phyloP scores from a whole-genome alignment of 1,284 basidiomycete genomes.

The Melanopsichium pennsylvanicum region DNA sequence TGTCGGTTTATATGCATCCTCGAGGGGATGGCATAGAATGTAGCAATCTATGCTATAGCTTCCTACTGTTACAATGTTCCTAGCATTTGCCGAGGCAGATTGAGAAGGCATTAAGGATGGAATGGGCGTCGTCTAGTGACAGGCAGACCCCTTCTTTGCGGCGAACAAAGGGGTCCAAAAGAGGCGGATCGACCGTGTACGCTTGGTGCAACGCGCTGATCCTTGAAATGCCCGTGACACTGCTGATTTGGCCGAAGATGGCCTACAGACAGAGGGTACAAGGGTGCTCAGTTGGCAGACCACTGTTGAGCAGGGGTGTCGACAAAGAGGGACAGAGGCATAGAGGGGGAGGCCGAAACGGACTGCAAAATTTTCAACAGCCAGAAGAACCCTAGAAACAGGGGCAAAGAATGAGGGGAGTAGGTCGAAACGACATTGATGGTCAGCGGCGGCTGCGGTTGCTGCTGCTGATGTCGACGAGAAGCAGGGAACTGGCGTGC shows the following conservation, averaged over 20 bases:
- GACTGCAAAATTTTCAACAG: conserved; percentile 11
- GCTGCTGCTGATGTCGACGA: conserved; percentile 7
- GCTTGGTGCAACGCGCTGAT: conserved; percentile 20
- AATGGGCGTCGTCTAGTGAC: background rate
- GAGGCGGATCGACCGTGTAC: conserved; percentile 38
- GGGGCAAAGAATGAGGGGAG: conserved; percentile 10
- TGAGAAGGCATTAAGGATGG: conserved; percentile 8
- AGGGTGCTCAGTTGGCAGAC: conserved; percentile 6
- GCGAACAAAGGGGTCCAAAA: conserved; percentile 32
- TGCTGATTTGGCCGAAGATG: conserved; percentile 23
- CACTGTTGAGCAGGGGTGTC: conserved; percentile 5
- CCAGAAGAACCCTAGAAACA: conserved; percentile 32
- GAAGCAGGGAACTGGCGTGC: conserved; percentile 1
- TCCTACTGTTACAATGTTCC: conserved; percentile 13
- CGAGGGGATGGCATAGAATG: background rate
- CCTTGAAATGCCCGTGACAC: conserved; percentile 37
- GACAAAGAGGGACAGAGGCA: conserved; percentile 9
- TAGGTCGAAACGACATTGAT: background rate
- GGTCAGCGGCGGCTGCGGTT: no score
- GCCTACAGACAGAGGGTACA: conserved; percentile 18
- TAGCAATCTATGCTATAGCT: conserved; percentile 18
- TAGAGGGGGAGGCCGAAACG: conserved; percentile 13
- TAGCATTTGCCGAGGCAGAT: conserved; percentile 24
- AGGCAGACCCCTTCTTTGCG: conserved; percentile 7
- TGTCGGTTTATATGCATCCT: conserved; percentile 27